Evolutionary conservation across 306 rosid species (phyloP), one percentile per base, ranked within the genome.

Genomic region (Urtica urens): DNA sequence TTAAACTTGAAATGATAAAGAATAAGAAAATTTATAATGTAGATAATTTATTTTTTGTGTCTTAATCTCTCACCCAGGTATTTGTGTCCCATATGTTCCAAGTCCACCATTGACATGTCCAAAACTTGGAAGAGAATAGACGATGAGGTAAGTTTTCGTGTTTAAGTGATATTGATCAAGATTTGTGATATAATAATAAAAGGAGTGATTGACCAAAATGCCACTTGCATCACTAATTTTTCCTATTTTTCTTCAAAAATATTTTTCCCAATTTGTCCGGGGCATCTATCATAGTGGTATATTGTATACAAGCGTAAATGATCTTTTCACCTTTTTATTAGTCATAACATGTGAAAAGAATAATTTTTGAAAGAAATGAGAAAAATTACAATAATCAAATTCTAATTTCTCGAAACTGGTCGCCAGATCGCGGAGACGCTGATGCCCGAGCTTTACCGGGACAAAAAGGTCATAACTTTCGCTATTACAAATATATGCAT

Each of bases 11-110:
- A n/a, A n/a, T n/a, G n/a, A n/a, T n/a, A n/a, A n/a, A n/a, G n/a
- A n/a, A n/a, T n/a, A n/a, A n/a, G n/a, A n/a, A n/a, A n/a, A n/a
- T n/a, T n/a, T n/a, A 3, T 35, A 9, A 9, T 35, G 7, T 35
- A 13, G 13, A 31, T 35, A 35, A 9, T 35, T 13, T 35, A 14
- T 4, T 1, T 7, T 8, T 1, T 31, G 40, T 49, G 1, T 22
- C 18, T 33, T 30, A 38, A 4, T 37, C 31, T 21, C 23, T 25
- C 60, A 5, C 42, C 7, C 64, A 90, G 99, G 46, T 90, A 64
- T 38, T 85, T 92, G 62, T 90, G 99, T 55, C 99, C 96, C 23
- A 77, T 90, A 62, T 90, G 99, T 80, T 90, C 73, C 58, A 85
- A 71, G 69, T 85, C 94, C 0, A 82, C 82, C 37, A 51, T 73